phyloP scores from a whole-genome alignment of 2,329 filamentous ascomycete species.

The Penicillium sp. region DNA sequence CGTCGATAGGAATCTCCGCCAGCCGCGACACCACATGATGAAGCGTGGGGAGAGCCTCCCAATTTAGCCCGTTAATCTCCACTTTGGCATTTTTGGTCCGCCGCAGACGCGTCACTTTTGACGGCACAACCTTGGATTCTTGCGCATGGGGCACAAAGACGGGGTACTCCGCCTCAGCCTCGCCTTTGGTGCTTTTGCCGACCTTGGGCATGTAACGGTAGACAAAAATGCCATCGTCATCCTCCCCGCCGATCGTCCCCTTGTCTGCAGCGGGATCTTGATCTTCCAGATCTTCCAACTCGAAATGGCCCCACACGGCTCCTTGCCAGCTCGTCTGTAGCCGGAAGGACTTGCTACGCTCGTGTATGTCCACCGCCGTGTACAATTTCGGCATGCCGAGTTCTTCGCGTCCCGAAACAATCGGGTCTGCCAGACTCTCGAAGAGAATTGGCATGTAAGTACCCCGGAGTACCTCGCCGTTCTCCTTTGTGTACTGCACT shows the following conservation, averaged over 20 bases:
- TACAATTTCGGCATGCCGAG: conserved; percentile 63
- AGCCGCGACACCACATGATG: conserved; percentile 57
- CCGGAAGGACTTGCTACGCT: conserved; percentile 36
- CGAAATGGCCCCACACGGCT: conserved; percentile 42
- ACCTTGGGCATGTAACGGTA: conserved; percentile 60
- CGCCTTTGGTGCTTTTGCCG: conserved; percentile 47
- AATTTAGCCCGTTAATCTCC: conserved; percentile 51
- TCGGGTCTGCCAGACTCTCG: conserved; percentile 60
- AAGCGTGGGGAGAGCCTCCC: conserved; percentile 59
- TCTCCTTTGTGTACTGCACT: conserved; percentile 54
- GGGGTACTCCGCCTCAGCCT: conserved; percentile 57
- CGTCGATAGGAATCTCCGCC: conserved; percentile 58
- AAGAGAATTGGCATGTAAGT: conserved; percentile 60
- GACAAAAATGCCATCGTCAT: conserved; percentile 53
- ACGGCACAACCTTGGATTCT: conserved; percentile 34
- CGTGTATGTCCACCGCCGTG: conserved; percentile 50
- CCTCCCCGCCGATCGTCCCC: conserved; percentile 20
- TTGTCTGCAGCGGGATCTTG: conserved; percentile 22
- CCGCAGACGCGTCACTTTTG: conserved; percentile 23
- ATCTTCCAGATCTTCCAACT: conserved; percentile 35
- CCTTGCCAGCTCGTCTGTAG: conserved; percentile 47
- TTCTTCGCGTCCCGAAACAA: conserved; percentile 60
- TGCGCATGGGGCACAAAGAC: conserved; percentile 37
- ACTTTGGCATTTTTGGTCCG: conserved; percentile 45
- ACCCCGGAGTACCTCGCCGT: conserved; percentile 51